These are phyloP conservation scores for Pseudonectria buxi DNA, from an alignment of 2,329 filamentous ascomycete genomes.

Conservation along the genomic window DNA sequence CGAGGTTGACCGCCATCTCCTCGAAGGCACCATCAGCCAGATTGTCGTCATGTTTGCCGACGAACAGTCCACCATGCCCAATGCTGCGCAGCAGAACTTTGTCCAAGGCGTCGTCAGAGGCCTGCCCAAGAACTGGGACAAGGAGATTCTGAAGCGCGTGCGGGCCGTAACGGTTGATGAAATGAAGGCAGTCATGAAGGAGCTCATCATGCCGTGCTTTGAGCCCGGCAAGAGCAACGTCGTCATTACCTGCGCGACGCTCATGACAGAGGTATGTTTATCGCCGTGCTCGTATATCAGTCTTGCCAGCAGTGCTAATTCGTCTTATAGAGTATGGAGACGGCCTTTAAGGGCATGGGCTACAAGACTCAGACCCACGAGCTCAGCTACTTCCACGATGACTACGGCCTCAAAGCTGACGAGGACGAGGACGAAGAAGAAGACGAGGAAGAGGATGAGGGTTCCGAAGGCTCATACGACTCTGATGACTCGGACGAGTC, in stretches of 20 bases:
- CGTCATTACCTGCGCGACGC: constrained; percentile 78
- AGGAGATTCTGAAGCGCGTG: constrained; percentile 69
- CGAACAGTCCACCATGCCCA: constrained; percentile 77
- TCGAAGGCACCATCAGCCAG: constrained; percentile 84
- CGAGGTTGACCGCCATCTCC: constrained; percentile 69
- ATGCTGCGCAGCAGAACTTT: constrained; percentile 78
- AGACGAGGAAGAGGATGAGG: constrained; percentile 36
- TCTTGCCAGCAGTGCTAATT: constrained; percentile 7
- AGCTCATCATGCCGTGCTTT: constrained; percentile 75
- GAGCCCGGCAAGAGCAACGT: constrained; percentile 73
- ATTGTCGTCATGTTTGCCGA: constrained; percentile 84
- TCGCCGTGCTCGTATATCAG: no score
- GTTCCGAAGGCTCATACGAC: constrained; percentile 25
- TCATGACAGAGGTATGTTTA: constrained; percentile 83
- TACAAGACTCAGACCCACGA: constrained; percentile 72
- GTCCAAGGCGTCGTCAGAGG: constrained; percentile 71
- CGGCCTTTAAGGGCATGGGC: constrained; percentile 65
- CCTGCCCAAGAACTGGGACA: constrained; percentile 70
- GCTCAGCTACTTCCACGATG: constrained; percentile 77
- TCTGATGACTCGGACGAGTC: constrained; percentile 20
- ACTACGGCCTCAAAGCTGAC: constrained; percentile 72
- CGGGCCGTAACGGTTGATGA: constrained; percentile 69
- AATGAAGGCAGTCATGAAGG: constrained; percentile 65
- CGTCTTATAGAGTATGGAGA: constrained; percentile 58
- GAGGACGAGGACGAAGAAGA: constrained; percentile 51